Base-by-base conservation (phyloP, 1,139 yeast species). In the Saccharomycopsis phalli region DNA sequence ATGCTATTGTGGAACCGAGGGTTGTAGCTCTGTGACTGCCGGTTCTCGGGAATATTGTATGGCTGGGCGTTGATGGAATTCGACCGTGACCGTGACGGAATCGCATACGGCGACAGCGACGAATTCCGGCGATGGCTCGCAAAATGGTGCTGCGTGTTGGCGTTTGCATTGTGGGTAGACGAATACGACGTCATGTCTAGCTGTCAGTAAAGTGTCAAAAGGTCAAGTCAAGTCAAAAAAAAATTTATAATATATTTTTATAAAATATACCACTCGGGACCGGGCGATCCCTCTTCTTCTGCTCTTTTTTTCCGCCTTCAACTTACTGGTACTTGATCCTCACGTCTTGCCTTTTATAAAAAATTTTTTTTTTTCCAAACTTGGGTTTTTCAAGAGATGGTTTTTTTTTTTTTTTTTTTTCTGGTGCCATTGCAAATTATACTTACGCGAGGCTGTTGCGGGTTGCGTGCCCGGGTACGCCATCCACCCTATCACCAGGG, bases 71-170 rank as follows among this genome's bases (percentile, higher is more conserved):
- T 22, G 11, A 27, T 36, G n/a, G 37, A 31, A 23, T 42, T 37
- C 13, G 46, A 28, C 26, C 47, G 37, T 8, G 42, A 40, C 28
- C 45, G 30, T 17, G 40, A 34, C 11, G 44, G 44, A 19, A 44
- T 44, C 16, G 47, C 39, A 23, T 44, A 44, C 5, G 47, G 47
- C 4, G 47, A 44, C 13, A 42, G 34, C n/a, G 35, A 30, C 2
- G 40, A 34, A 35, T 42, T 41, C 26, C 47, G 35, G 34, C 47
- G 34, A n/a, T 35, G 26, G 7, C 40, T 26, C 16, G 37, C 4
- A 11, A 8, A n/a, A 14, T 26, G 8, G 29, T 26, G 29, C 14
- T 40, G 44, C 21, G 30, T 31, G 8, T 20, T 26, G n/a, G 16
- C 31, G 21, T 21, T 35, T 8, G 14, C 36, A 4, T 37, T 25